These are phyloP conservation scores for Aspergillus sp. DNA, from an alignment of 2,329 filamentous ascomycete genomes.

Conservation along the genomic window DNA sequence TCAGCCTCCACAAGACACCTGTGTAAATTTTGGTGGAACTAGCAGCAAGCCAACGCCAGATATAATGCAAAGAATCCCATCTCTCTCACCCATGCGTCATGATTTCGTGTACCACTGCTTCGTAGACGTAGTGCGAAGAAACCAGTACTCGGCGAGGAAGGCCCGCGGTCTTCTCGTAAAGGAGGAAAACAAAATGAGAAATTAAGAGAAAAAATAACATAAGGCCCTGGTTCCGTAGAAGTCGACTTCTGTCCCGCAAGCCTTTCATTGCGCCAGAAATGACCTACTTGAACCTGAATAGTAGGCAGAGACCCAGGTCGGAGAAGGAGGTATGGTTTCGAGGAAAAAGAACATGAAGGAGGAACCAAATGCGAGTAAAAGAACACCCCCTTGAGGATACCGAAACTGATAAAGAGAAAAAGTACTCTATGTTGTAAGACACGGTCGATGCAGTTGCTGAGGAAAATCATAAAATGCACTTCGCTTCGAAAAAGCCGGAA, in stretches of 20 bases:
- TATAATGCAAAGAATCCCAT: conserved; percentile 42
- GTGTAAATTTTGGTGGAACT: conserved; percentile 31
- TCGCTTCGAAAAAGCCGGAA: conserved; percentile 38
- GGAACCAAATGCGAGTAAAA: conserved; percentile 15
- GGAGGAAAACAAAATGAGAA: conserved; percentile 6
- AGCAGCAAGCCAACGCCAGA: conserved; percentile 44
- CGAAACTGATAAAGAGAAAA: conserved; percentile 34
- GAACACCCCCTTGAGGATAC: conserved; percentile 40
- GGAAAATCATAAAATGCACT: conserved; percentile 41
- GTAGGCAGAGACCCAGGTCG: conserved; percentile 20
- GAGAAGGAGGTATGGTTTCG: conserved; percentile 28
- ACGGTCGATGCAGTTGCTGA: conserved; percentile 41
- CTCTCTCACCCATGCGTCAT: conserved; percentile 26
- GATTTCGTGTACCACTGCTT: conserved; percentile 20
- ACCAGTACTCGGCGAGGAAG: conserved; percentile 26
- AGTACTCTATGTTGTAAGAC: conserved; percentile 39
- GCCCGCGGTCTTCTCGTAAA: conserved; percentile 16
- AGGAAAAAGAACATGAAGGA: conserved; percentile 23
- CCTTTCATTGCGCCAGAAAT: conserved; percentile 8
- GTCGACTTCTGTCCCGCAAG: conserved; percentile 12
- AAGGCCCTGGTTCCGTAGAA: conserved; percentile 1
- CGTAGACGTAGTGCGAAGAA: conserved; percentile 20
- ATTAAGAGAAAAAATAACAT: neutral
- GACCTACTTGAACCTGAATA: conserved; percentile 13
- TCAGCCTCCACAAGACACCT: conserved; percentile 33